Evolutionary conservation across 2,329 filamentous ascomycete species (phyloP), one percentile per base, ranked within the genome.

Genomic region (Domatiomyces catenatus): DNA sequence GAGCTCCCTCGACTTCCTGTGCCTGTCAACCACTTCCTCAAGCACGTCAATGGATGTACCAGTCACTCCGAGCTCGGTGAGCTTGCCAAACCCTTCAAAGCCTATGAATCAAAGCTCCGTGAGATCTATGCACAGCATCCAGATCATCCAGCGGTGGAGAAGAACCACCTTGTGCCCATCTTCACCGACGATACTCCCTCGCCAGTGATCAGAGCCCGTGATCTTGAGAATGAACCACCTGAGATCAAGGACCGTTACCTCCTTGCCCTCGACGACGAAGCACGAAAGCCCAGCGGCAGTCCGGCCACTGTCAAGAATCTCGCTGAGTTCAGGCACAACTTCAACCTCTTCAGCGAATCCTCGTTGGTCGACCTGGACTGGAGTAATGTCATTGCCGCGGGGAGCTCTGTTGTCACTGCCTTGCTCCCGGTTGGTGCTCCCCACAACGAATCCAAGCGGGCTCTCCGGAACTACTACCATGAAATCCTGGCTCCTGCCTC

Each of bases 361-460:
- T 81, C 84, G 0, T 69, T 93, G 24, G 73, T 73, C 26, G 86
- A 90, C 47, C 64, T 93, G 58, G 79, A 90, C 62, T 93, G 86
- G 86, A 79, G 67, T 61, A 92, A 92, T 62, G 79, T 93, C 15
- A 80, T 92, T 15, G 87, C 79, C 26, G 84, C 86, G 42, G 87
- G 87, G 8, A 89, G 83, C 47, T 81, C 85, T 1, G 86, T 90
- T 1, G 79, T 86, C 48, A 93, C 88, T 49, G 82, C 82, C 47
- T 72, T 93, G 32, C 67, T 93, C 12, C 83, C 86, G 0, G 77
- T 86, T 5, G 82, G 81, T 5, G 67, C 75, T 2, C 66, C 79
- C 54, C 79, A 80, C 64, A 75, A 71, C 47, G 67, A 69, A 28
- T 81, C 79, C 45, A 85, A 85, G 56, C 53, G 57, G 24, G 54